phyloP scores from a whole-genome alignment of 2,329 filamentous ascomycete genomes.

The Aspergillus pseudonomiae region DNA sequence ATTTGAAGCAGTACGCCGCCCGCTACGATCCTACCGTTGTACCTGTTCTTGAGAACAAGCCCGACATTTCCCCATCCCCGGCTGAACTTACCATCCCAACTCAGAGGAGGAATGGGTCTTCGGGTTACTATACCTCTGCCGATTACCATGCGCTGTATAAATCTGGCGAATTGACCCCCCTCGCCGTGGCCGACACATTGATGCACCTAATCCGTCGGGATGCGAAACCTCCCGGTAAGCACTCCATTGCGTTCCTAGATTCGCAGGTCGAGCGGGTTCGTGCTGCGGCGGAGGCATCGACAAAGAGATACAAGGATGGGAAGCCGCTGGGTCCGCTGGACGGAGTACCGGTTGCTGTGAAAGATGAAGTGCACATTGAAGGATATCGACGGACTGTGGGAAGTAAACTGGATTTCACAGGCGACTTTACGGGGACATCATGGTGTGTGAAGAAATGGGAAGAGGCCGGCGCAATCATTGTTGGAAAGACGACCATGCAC shows the following conservation, averaged over 20 bases:
- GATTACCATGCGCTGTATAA: slow-evolving; percentile 80
- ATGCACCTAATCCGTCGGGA: slow-evolving; percentile 71
- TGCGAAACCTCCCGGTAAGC: slow-evolving; percentile 56
- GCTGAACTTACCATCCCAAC: slow-evolving; percentile 32
- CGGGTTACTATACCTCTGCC: slow-evolving; percentile 67
- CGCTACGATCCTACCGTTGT: slow-evolving; percentile 63
- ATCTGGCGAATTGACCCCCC: slow-evolving; percentile 70
- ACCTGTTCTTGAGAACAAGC: slow-evolving; percentile 36
- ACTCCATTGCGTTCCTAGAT: slow-evolving; percentile 74
- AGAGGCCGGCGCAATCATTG: slow-evolving; percentile 72
- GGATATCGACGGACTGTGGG: slow-evolving; percentile 72
- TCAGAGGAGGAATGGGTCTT: slow-evolving; percentile 36
- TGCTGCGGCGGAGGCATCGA: slow-evolving; percentile 72
- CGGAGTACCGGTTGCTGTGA: slow-evolving; percentile 80
- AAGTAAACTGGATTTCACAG: slow-evolving; percentile 61
- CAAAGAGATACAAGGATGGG: slow-evolving; percentile 70
- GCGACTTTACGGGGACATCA: slow-evolving; percentile 57
- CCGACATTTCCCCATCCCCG: slow-evolving; percentile 9
- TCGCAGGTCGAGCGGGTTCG: slow-evolving; percentile 65
- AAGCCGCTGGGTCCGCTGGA: slow-evolving; percentile 71
- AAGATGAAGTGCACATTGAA: slow-evolving; percentile 75
- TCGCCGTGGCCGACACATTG: slow-evolving; percentile 70
- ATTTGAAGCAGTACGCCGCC: slow-evolving; percentile 57
- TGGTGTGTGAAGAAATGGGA: slow-evolving; percentile 74
- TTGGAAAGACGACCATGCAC: slow-evolving; percentile 80